Evolutionary conservation across 176 grass and related monocot species (phyloP), one percentile per base, ranked within the genome.

Genomic region (Puya raimondii): DNA sequence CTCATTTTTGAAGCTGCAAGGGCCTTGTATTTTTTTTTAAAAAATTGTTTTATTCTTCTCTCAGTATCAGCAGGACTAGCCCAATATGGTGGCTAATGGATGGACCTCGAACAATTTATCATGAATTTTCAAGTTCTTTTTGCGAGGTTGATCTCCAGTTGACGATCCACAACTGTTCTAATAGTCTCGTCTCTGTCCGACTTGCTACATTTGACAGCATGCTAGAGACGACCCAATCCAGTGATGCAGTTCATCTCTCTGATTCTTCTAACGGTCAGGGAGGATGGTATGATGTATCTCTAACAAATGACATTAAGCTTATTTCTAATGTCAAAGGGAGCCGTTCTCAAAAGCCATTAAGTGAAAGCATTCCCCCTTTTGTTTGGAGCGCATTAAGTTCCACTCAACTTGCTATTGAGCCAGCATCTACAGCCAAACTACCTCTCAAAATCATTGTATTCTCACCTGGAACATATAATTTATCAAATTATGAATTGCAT

Each of bases 401-500:
- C 69, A 79, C 79, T 59, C 80, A 83, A 75, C 80, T 84, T 72
- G 82, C 78, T 53, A 42, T 99, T 12, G 80, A 80, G 61, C 90
- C 90, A 47, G 80, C 81, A 69, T 79, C 69, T 69, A 76, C 68
- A 72, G 18, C 72, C 64, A 83, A 86, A 82, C 63, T 93, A 90
- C 66, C 94, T 50, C 78, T 99, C 11, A 93, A 84, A 80, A 72
- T 88, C 65, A 91, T 87, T 72, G 54, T 99, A 74, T 99, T 93
- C 82, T 65, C 85, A 51, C 84, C 94, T 50, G 94, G 94, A 48
- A 99, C 87, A 3, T 99, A 91, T 50, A 79, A 88, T 76, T 88
- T 99, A 73, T 93, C 90, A 21, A 93, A 88, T 61, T 99, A 99
- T 82, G 87, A 99, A 74, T 70, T 99, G 51, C 82, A 82, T 53